Evolutionary conservation across 2,329 filamentous ascomycete genomes (phyloP).

Genomic region (Dryadomyces quercivorus): DNA sequence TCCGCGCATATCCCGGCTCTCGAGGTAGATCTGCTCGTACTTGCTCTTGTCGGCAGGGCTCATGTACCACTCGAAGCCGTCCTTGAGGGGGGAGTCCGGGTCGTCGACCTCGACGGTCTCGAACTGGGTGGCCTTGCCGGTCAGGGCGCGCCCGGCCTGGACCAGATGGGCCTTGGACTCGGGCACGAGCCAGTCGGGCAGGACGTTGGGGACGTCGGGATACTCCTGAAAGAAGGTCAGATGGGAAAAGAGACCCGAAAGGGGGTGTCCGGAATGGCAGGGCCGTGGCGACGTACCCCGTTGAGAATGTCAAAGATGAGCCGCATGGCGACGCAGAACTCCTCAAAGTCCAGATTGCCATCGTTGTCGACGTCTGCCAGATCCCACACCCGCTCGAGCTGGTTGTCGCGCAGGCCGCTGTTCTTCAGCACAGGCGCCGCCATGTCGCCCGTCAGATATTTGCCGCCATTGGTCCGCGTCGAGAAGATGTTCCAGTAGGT

Average conservation of each 20-base stretch:
- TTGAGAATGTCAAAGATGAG: constrained; percentile 96
- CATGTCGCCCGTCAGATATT: constrained; percentile 48
- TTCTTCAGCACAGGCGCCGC: constrained; percentile 52
- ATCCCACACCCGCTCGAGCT: constrained; percentile 97
- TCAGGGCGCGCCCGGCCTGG: constrained; percentile 68
- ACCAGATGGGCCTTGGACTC: constrained; percentile 90
- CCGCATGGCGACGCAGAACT: constrained; percentile 98
- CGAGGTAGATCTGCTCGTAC: constrained; percentile 95
- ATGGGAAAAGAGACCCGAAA: not conserved
- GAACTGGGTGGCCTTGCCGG: constrained; percentile 68
- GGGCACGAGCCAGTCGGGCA: constrained; percentile 95
- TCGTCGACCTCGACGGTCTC: constrained; percentile 61
- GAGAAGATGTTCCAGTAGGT: constrained; percentile 56
- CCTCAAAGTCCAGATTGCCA: constrained; percentile 95
- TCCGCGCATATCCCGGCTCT: constrained; percentile 77
- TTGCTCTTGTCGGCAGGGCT: constrained; percentile 79
- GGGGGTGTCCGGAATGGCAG: not conserved
- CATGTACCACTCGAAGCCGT: constrained; percentile 99
- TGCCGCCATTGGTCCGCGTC: constrained; percentile 44
- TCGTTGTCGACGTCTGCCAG: constrained; percentile 95
- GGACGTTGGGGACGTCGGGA: constrained; percentile 66
- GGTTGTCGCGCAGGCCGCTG: constrained; percentile 51
- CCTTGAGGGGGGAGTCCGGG: constrained; percentile 71
- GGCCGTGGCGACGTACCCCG: constrained; percentile 42
- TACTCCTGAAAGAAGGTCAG: constrained; percentile 52